Conservation (phyloP, 371 early-diverging fungal species). For the Mortierella sp. region DNA sequence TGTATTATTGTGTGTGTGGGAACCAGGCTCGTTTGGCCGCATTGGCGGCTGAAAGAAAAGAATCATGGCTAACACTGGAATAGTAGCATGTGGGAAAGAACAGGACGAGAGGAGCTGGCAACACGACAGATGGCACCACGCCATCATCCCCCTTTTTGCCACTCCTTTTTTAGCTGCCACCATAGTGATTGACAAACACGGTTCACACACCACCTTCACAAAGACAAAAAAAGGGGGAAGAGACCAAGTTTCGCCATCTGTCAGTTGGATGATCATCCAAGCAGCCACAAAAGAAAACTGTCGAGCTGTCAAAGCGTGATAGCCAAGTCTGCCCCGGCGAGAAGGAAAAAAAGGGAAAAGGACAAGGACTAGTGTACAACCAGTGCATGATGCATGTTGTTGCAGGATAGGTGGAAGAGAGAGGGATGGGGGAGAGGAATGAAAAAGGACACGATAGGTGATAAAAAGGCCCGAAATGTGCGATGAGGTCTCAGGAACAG, state of each 20-base stretch:
- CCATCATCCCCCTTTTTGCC: conserved; percentile 7
- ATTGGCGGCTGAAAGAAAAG: neutral
- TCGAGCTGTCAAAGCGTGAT: neutral
- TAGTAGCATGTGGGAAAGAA: conserved; percentile 12
- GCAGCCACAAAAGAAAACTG: neutral
- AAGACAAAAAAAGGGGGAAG: neutral
- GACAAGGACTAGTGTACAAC: neutral
- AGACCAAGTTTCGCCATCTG: neutral
- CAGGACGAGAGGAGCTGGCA: conserved; percentile 10
- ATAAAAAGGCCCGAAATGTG: neutral
- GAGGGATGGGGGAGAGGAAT: neutral
- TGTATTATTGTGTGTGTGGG: neutral
- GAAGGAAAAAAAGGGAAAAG: neutral
- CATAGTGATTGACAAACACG: neutral
- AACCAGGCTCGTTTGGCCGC: neutral
- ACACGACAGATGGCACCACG: conserved; percentile 2
- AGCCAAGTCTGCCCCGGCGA: neutral
- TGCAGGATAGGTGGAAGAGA: neutral
- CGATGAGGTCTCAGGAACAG: conserved; percentile 1
- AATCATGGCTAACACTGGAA: neutral
- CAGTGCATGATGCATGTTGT: neutral
- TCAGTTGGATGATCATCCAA: neutral
- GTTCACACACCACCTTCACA: neutral
- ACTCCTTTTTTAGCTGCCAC: neutral
- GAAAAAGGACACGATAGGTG: neutral